Evolutionary conservation across 2,329 filamentous ascomycete species (phyloP).

Genomic region (Verruconis gallopava): DNA sequence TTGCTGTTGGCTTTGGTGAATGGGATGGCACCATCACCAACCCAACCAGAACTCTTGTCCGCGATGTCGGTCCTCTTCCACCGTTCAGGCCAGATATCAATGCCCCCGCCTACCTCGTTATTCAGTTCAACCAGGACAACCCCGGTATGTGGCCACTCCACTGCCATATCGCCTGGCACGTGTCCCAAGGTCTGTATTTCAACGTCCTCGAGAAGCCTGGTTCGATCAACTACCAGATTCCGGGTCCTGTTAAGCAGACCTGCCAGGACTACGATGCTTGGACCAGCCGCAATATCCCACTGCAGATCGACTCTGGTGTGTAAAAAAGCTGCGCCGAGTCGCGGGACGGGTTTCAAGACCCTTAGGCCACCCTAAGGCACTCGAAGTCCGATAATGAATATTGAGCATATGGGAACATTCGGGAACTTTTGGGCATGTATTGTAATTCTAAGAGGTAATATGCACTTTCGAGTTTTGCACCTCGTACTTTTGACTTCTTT

Average conservation of each 20-base stretch:
- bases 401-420: too few relatives aligned
- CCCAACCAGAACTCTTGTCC: constrained; percentile 35
- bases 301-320: constrained; percentile 23
- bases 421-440: neutral
- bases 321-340: constrained; percentile 1
- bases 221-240: constrained; percentile 30
- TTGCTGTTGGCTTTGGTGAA: constrained; percentile 36
- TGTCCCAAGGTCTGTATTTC: constrained; percentile 29
- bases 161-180: constrained; percentile 37
- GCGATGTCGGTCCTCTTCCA: constrained; percentile 28
- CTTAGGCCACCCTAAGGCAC: neutral
- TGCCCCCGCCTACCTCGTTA: constrained; percentile 24
- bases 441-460: neutral
- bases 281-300: constrained; percentile 17
- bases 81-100: constrained; percentile 21
- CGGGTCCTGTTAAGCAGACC: constrained; percentile 38
- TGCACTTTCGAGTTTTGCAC: too few relatives aligned
- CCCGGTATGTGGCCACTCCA: constrained; percentile 40
- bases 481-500: too few relatives aligned
- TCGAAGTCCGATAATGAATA: neutral
- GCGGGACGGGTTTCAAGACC: too few relatives aligned
- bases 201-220: constrained; percentile 29
- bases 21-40: constrained; percentile 28
- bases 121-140: constrained; percentile 38
- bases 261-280: constrained; percentile 26